Conservation (phyloP, 495 filamentous ascomycete species). For the Aspergillus funiculosus region DNA sequence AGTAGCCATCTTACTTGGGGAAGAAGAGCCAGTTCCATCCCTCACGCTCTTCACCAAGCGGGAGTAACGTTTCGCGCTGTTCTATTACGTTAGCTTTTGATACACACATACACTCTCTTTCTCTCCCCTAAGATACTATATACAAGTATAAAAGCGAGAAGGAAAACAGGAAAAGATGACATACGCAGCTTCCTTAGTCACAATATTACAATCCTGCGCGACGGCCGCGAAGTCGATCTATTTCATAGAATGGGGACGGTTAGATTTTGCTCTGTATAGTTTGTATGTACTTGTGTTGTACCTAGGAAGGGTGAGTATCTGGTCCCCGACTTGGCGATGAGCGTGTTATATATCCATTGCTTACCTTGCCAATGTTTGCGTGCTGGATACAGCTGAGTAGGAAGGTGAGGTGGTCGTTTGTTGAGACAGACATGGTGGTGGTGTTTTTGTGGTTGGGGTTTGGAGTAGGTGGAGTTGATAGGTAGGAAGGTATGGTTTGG, state of each 20-base stretch:
- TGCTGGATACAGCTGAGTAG: constrained; percentile 59
- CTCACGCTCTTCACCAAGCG: constrained; percentile 58
- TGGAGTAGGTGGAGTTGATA: too few relatives aligned
- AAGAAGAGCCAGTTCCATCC: too few relatives aligned
- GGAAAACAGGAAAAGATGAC: constrained; percentile 22
- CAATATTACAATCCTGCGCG: constrained; percentile 56
- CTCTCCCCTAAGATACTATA: too few relatives aligned
- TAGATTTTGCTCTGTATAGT: not conserved
- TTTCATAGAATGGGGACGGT: not conserved
- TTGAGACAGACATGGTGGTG: constrained; percentile 44
- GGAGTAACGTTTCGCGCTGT: constrained; percentile 59
- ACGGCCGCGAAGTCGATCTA: constrained; percentile 59
- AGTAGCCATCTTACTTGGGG: too few relatives aligned
- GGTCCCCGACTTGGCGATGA: not conserved
- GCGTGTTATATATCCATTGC: too few relatives aligned
- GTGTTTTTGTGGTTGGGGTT: not conserved
- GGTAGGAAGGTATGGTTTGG: too few relatives aligned
- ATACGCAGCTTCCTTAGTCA: constrained; percentile 62
- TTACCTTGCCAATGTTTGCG: constrained; percentile 52
- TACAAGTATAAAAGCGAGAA: constrained; percentile 4
- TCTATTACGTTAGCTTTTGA: constrained; percentile 1
- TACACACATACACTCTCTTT: too few relatives aligned
- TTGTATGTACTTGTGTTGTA: too few relatives aligned
- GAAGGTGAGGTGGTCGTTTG: constrained; percentile 56
- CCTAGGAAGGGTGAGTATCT: not conserved